These are phyloP conservation scores for Fusarium sp. DNA, from an alignment of 2,329 filamentous ascomycete species.

Conservation along the genomic window DNA sequence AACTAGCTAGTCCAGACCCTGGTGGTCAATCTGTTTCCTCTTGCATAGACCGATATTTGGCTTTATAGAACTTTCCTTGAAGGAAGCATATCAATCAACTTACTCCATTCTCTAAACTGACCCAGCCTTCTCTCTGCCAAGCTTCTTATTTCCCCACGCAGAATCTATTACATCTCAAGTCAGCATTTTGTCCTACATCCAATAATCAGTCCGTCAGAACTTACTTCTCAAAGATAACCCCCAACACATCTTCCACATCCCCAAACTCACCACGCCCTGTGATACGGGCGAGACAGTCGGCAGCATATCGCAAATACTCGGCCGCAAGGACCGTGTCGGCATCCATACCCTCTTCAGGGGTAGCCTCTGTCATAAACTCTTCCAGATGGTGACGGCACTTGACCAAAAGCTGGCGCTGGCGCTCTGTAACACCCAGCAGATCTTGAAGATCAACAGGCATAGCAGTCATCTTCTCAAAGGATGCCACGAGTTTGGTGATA, in stretches of 20 bases:
- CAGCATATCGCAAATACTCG: constrained; percentile 85
- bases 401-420: constrained; percentile 83
- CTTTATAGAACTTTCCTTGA: constrained; percentile 27
- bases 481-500: constrained; percentile 71
- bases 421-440: constrained; percentile 88
- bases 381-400: constrained; percentile 78
- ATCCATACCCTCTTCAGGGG: constrained; percentile 56
- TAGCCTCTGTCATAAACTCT: constrained; percentile 74
- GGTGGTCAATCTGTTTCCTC: constrained; percentile 25
- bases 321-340: constrained; percentile 90
- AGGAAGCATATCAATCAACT: constrained; percentile 20
- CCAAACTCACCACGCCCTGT: constrained; percentile 86
- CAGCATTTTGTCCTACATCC: constrained; percentile 26
- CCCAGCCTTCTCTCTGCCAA: not conserved
- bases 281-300: constrained; percentile 82
- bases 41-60: constrained; percentile 32
- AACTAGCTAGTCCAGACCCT: constrained; percentile 25
- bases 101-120: not conserved
- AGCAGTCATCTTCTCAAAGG: constrained; percentile 77
- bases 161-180: constrained; percentile 51
- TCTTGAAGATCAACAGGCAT: constrained; percentile 80
- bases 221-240: constrained; percentile 97
- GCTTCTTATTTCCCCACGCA: constrained; percentile 58
- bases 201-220: constrained; percentile 49
- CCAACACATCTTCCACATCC: constrained; percentile 94